Conservation (phyloP, 129 eudicot genomes). For the Flaveria brownii region DNA sequence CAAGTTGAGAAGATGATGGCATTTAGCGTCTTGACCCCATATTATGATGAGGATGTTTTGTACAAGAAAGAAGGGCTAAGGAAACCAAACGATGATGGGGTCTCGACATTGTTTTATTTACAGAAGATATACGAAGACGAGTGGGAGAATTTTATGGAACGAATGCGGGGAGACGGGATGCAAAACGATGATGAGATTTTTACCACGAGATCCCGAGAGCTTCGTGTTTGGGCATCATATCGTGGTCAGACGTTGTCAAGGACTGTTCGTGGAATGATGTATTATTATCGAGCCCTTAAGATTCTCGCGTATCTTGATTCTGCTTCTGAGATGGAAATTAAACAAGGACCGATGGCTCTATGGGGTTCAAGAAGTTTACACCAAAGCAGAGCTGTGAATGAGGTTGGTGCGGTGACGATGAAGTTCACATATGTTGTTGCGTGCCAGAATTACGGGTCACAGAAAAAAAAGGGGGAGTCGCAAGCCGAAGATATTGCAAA, state of each 20-base stretch:
- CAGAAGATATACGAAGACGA: slow-evolving; percentile 88
- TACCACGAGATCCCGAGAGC: slow-evolving; percentile 57
- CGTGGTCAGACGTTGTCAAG: slow-evolving; percentile 93
- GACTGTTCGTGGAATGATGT: slow-evolving; percentile 97
- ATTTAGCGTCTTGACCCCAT: slow-evolving; percentile 84
- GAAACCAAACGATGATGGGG: slow-evolving; percentile 82
- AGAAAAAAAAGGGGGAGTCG: slow-evolving; percentile 59
- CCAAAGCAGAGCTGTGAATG: slow-evolving; percentile 56
- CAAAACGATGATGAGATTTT: slow-evolving; percentile 62
- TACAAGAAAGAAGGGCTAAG: slow-evolving; percentile 64
- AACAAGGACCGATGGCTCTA: slow-evolving; percentile 51
- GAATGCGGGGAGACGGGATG: slow-evolving; percentile 88
- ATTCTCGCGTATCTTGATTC: slow-evolving; percentile 82
- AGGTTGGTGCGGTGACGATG: slow-evolving; percentile 69
- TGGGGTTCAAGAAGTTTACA: slow-evolving; percentile 46
- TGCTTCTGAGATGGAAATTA: slow-evolving; percentile 82
- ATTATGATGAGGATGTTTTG: slow-evolving; percentile 85
- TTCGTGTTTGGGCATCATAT: slow-evolving; percentile 89
- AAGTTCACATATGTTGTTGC: slow-evolving; percentile 85
- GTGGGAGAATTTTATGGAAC: slow-evolving; percentile 78
- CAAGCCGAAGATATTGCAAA: slow-evolving; percentile 80
- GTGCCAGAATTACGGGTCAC: slow-evolving; percentile 86
- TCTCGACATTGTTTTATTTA: slow-evolving; percentile 78
- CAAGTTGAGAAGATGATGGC: slow-evolving; percentile 95
- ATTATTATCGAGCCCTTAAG: slow-evolving; percentile 78